Base-by-base conservation (phyloP, 192 early-diverging fungal species). In the Coemansia sp. region DNA sequence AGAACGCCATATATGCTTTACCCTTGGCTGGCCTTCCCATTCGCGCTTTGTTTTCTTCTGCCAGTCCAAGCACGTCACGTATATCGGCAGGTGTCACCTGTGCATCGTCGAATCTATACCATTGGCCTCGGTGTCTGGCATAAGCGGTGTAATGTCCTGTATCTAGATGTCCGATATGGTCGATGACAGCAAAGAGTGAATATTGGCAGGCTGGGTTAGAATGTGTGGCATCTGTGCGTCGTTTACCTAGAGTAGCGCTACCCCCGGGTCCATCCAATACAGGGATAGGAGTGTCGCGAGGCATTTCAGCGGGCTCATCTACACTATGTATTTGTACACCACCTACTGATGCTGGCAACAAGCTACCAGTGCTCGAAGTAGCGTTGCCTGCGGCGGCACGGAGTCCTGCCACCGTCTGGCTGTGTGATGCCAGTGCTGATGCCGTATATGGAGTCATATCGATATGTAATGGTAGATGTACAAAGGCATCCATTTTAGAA, bases 121-220 rank as follows among this genome's bases (percentile, higher is more conserved):
- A 98, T 86, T 92, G 70, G 14, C 85, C 88, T 18, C 95, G 87
- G 50, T 86, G 85, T 61, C 86, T 85, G 7, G 89, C 92, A 72
- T 86, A 94, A 28, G 91, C 89, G 3, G 89, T 94, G 71, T 99
- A 99, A 73, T 99, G 97, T 18, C 97, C 97, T 0, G 96, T 94
- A 57, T 99, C 93, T 67, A 97, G 72, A 61, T 87, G 88, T 14
- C 97, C 97, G 54, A 89, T 84, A 62, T 99, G 97, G 52, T 92
- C 91, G 38, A 98, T 88, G 16, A 99, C 92, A 10, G 93, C 93
- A 84, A 97, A 97, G 22, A 99, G 77, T 7, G 85, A 82, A 64
- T 98, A 98, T 57, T 86, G 73, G 77, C 91, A 90, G 2, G 89
- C 79, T 0, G 90, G 93, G 56, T 88, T 85, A 0, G 83, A 73